Conservation (phyloP, 2,329 filamentous ascomycete species). For the Paracamarosporium sp. region DNA sequence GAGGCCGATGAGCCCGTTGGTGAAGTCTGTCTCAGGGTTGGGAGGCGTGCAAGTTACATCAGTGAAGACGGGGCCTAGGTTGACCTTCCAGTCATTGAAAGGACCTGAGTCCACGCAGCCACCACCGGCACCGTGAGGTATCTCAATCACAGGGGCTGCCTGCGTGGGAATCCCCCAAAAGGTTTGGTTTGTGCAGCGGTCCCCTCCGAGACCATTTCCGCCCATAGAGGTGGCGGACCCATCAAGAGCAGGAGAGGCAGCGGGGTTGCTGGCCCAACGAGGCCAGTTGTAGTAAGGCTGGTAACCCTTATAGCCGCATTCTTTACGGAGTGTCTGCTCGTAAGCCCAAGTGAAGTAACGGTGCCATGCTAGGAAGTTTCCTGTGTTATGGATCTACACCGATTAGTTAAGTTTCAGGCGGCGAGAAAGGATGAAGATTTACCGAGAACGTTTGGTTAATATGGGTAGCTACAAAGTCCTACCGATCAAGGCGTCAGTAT, state of each 20-base stretch:
- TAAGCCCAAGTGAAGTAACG: conserved; percentile 35
- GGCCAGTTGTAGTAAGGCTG: conserved; percentile 42
- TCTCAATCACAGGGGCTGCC: conserved; percentile 31
- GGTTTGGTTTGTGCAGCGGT: conserved; percentile 19
- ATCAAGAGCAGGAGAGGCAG: conserved; percentile 60
- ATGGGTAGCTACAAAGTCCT: conserved; percentile 37
- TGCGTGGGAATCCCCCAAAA: conserved; percentile 28
- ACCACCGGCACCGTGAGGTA: conserved; percentile 60
- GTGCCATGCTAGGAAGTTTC: conserved; percentile 38
- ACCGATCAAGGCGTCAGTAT: neutral
- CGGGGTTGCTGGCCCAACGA: conserved; percentile 31
- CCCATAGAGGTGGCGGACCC: conserved; percentile 56
- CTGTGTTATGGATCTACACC: conserved; percentile 31
- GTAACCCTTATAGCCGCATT: conserved; percentile 37
- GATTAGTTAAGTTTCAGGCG: neutral
- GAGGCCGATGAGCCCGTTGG: conserved; percentile 30
- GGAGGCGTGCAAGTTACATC: conserved; percentile 33
- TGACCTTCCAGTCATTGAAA: conserved; percentile 54
- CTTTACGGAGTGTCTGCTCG: conserved; percentile 35
- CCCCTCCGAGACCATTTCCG: conserved; percentile 51
- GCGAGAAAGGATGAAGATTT: conserved; percentile 6
- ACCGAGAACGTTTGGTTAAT: conserved; percentile 36
- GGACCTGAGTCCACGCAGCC: conserved; percentile 61
- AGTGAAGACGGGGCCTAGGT: conserved; percentile 57
- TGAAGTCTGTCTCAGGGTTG: conserved; percentile 35